Percentiles rank a stretch among this genome's conserved stretches.
phyloP scores from a whole-genome alignment of 768 basidiomycete genomes.

The Boletus sp. region DNA sequence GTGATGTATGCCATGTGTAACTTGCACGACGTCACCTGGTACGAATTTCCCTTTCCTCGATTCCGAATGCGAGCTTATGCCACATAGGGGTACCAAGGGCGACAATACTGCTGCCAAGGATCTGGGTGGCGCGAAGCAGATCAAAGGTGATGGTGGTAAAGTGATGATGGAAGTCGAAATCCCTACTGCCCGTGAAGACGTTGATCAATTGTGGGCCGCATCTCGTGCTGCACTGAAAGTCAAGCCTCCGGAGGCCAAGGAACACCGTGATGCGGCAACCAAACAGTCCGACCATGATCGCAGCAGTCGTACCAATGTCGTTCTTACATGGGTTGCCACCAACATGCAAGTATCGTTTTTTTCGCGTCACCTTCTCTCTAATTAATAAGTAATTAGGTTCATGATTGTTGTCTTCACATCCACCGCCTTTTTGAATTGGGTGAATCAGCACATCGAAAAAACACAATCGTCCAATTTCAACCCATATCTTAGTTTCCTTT shows the following conservation, averaged over 20 bases:
- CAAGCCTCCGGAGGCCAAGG: conserved; percentile 69
- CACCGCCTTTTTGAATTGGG: conserved; percentile 72
- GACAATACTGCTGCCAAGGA: conserved; percentile 88
- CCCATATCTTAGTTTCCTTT: conserved; percentile 85
- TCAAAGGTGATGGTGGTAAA: conserved; percentile 81
- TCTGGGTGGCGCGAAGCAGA: conserved; percentile 87
- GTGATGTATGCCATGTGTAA: conserved; percentile 97
- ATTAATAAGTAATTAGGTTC: conserved; percentile 38
- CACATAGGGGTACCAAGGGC: conserved; percentile 80
- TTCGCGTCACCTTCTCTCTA: background rate
- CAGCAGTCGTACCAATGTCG: conserved; percentile 82
- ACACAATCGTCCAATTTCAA: conserved; percentile 65
- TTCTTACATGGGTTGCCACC: conserved; percentile 77
- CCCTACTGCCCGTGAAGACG: conserved; percentile 79
- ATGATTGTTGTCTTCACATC: conserved; percentile 79
- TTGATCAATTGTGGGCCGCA: conserved; percentile 83
- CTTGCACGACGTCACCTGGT: conserved; percentile 81
- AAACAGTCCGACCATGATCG: conserved; percentile 88
- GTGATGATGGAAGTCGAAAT: conserved; percentile 86
- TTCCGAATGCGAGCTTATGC: conserved; percentile 2
- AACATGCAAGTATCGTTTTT: conserved; percentile 62
- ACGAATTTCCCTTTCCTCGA: conserved; percentile 4
- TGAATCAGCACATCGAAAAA: conserved; percentile 53
- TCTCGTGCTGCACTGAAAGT: conserved; percentile 67
- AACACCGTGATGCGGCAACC: conserved; percentile 83